phyloP scores from a whole-genome alignment of 495 filamentous ascomycete species.

The Penicillium coffeae region DNA sequence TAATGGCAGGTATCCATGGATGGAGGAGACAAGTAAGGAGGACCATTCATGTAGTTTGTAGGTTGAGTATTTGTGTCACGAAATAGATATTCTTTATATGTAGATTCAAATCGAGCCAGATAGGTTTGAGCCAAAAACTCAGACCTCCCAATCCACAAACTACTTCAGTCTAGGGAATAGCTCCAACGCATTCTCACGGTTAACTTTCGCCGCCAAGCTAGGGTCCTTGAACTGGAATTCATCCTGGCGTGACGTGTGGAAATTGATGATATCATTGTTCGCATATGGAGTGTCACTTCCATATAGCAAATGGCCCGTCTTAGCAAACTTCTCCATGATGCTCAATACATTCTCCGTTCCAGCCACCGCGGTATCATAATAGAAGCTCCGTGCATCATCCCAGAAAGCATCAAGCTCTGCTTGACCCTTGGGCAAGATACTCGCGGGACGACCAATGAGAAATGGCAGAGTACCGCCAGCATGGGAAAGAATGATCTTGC shows the following conservation, averaged over 20 bases:
- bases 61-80: too few relatives aligned
- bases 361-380: neutral
- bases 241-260: neutral
- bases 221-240: neutral
- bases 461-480: constrained; percentile 47
- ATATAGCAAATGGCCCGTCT: neutral
- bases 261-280: neutral
- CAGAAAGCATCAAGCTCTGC: neutral
- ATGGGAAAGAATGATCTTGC: constrained; percentile 51
- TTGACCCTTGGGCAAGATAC: neutral
- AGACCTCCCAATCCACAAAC: too few relatives aligned
- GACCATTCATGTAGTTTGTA: too few relatives aligned
- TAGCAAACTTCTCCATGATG: neutral
- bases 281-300: neutral
- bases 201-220: neutral
- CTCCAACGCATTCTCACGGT: neutral
- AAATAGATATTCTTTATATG: too few relatives aligned
- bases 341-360: neutral
- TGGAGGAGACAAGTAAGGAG: too few relatives aligned
- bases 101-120: too few relatives aligned
- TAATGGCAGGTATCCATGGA: too few relatives aligned
- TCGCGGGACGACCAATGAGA: neutral
- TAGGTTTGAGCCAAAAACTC: too few relatives aligned
- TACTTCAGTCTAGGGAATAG: too few relatives aligned
- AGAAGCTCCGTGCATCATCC: neutral